Percentiles rank a stretch among this genome's conserved stretches.
These are phyloP conservation scores for Musa acuminata DNA, from an alignment of 176 grass and related monocot species.

Conservation along the genomic window DNA sequence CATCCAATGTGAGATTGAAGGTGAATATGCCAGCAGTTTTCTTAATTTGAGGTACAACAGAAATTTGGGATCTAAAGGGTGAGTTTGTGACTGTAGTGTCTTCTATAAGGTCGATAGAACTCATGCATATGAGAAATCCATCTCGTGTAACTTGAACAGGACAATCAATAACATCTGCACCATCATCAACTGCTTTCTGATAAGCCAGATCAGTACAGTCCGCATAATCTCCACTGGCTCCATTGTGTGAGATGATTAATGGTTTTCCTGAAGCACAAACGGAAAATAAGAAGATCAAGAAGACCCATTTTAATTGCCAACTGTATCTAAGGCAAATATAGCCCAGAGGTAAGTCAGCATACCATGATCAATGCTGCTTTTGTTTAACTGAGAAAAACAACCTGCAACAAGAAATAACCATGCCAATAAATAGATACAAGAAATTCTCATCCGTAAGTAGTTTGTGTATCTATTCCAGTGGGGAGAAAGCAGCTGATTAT, in stretches of 20 bases:
- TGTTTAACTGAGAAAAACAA: slow-evolving; percentile 74
- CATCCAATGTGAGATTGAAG: slow-evolving; percentile 90
- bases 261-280: slow-evolving; percentile 39
- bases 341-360: slow-evolving; percentile 6
- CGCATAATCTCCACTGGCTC: slow-evolving; percentile 93
- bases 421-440: neutral
- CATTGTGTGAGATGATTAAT: slow-evolving; percentile 82
- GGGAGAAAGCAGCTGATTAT: neutral
- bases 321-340: neutral
- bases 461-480: too few species aligned
- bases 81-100: slow-evolving; percentile 67
- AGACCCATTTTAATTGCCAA: neutral
- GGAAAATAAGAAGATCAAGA: neutral
- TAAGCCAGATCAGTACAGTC: slow-evolving; percentile 90
- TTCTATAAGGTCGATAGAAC: slow-evolving; percentile 50
- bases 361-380: slow-evolving; percentile 66
- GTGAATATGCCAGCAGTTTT: slow-evolving; percentile 55
- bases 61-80: slow-evolving; percentile 28
- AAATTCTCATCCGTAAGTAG: neutral
- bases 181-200: slow-evolving; percentile 52
- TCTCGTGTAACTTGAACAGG: slow-evolving; percentile 79
- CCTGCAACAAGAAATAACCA: slow-evolving; percentile 32
- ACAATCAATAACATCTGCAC: slow-evolving; percentile 94
- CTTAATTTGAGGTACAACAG: slow-evolving; percentile 47
- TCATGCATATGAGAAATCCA: slow-evolving; percentile 67